Evolutionary conservation across 345 rosid species (phyloP).

Genomic region (Gossypium mustelinum): DNA sequence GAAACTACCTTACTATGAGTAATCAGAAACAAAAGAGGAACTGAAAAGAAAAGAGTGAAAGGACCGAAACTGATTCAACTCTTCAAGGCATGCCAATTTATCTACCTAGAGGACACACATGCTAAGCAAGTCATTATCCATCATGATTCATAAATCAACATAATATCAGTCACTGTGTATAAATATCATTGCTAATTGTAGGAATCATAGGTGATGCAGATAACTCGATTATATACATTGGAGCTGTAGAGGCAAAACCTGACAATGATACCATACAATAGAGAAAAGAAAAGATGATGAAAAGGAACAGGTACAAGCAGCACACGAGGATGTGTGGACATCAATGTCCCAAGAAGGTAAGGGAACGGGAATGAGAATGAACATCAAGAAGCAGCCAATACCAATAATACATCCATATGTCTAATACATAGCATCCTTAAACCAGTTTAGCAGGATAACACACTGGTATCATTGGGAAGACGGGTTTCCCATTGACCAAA

Average conservation of each 20-base stretch:
- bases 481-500: background rate
- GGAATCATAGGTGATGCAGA: background rate
- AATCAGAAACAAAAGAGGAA: background rate
- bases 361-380: background rate
- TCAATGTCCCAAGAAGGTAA: background rate
- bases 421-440: background rate
- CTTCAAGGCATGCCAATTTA: background rate
- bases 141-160: background rate
- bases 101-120: background rate
- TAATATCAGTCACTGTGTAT: background rate
- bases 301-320: background rate
- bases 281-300: too few species aligned
- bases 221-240: background rate
- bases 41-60: background rate
- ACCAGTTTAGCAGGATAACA: background rate
- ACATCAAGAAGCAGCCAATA: background rate
- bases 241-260: background rate
- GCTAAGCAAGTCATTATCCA: background rate
- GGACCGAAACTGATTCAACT: background rate
- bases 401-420: background rate
- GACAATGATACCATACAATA: background rate
- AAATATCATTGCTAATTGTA: background rate
- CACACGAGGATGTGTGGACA: background rate
- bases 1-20: conserved; percentile 1
- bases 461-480: background rate